Evolutionary conservation across 768 basidiomycete species (phyloP).

Genomic region (Hericium rajendrae): DNA sequence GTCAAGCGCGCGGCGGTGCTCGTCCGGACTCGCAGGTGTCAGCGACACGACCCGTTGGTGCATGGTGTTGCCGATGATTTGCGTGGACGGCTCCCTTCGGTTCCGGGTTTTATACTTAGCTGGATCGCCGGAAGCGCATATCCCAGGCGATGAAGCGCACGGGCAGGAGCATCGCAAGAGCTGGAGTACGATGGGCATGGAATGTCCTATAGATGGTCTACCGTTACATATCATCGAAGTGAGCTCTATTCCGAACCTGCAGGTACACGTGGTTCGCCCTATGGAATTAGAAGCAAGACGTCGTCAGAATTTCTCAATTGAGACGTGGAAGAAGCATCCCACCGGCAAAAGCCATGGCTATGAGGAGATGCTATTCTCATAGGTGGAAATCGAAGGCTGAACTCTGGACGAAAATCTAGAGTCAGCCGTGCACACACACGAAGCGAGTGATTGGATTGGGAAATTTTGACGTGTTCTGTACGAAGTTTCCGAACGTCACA

Average conservation of each 20-base stretch:
- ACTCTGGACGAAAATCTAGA: no score
- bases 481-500: no score
- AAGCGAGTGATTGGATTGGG: no score
- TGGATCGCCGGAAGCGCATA: not conserved
- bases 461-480: no score
- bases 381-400: not conserved
- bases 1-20: conserved; percentile 39
- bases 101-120: no score
- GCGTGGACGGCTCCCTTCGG: not conserved
- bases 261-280: not conserved
- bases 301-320: not conserved
- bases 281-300: not conserved
- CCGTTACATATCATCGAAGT: not conserved
- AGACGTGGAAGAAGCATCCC: not conserved
- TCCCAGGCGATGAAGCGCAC: not conserved
- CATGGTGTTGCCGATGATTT: conserved; percentile 3
- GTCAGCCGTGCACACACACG: no score
- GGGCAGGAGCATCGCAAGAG: not conserved
- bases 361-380: not conserved
- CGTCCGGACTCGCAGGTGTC: conserved; percentile 34
- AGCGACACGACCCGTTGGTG: conserved; percentile 30
- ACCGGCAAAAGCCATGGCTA: not conserved
- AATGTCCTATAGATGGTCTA: not conserved
- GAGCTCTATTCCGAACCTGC: not conserved
- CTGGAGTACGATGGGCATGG: not conserved